A percentile compares a stretch with the other conserved stretches of the same genome.
These are phyloP conservation scores for Hamamelis virginiana DNA, from an alignment of 164 flowering plant species.

Conservation along the genomic window DNA sequence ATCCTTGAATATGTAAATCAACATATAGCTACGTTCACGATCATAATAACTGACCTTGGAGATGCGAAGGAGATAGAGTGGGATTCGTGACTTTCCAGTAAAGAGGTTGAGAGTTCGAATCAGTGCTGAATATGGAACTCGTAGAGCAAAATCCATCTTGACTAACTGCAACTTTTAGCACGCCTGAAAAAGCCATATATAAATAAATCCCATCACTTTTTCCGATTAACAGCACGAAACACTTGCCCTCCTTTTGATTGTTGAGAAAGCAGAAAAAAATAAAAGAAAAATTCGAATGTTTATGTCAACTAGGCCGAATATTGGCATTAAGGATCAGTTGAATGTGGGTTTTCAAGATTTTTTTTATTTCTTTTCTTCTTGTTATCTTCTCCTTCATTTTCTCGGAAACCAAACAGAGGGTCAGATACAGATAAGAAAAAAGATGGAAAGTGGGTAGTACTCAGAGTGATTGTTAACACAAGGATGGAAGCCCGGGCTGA, in stretches of 20 bases:
- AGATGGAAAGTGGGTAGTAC: slow-evolving; percentile 13
- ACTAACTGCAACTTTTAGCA: slow-evolving; percentile 28
- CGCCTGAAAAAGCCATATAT: slow-evolving; percentile 27
- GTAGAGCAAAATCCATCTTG: slow-evolving; percentile 75
- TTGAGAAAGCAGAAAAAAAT: neutral
- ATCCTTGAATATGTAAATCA: too few species aligned
- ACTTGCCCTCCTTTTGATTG: neutral
- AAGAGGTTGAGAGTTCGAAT: slow-evolving; percentile 36
- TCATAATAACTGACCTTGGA: slow-evolving; percentile 52
- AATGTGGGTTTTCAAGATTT: neutral
- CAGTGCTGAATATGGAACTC: slow-evolving; percentile 25
- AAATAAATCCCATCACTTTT: neutral
- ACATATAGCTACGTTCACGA: neutral
- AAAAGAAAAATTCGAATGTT: too few species aligned
- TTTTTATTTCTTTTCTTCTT: neutral
- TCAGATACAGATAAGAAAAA: neutral
- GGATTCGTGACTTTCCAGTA: slow-evolving; percentile 88
- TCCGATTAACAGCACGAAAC: neutral
- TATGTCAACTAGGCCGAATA: neutral
- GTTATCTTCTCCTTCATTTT: neutral
- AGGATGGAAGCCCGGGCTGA: slow-evolving; percentile 15
- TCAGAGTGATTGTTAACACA: slow-evolving; percentile 13
- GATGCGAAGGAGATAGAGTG: slow-evolving; percentile 82
- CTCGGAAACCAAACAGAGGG: slow-evolving; percentile 6
- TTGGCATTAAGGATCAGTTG: neutral